phyloP scores from a whole-genome alignment of 768 basidiomycete species.

The Mycena crocata region DNA sequence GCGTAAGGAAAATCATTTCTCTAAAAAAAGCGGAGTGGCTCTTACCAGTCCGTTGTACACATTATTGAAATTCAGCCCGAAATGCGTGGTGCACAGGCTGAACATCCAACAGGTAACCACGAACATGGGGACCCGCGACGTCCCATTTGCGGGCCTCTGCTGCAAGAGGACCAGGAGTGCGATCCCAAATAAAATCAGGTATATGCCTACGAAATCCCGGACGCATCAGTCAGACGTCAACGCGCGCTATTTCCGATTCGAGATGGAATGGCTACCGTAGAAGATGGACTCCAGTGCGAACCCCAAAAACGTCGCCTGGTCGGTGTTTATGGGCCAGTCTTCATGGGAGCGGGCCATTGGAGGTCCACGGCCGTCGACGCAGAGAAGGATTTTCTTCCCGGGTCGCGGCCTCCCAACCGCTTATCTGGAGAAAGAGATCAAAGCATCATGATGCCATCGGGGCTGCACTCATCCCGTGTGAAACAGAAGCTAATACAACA shows the following conservation, averaged over 20 bases:
- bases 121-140: neutral
- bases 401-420: neutral
- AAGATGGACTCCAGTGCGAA: slow-evolving; percentile 18
- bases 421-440: too few relatives aligned
- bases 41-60: slow-evolving; percentile 19
- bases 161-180: neutral
- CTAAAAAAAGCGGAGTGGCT: neutral
- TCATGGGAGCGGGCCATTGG: neutral
- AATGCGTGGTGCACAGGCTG: slow-evolving; percentile 19
- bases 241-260: neutral
- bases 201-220: neutral
- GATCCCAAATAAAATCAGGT: slow-evolving; percentile 9
- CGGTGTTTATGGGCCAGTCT: slow-evolving; percentile 7
- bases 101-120: slow-evolving; percentile 16
- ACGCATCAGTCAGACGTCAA: neutral
- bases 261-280: slow-evolving; percentile 1
- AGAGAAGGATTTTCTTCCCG: neutral
- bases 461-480: too few relatives aligned
- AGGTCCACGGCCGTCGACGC: neutral
- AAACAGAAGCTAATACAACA: too few relatives aligned
- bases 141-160: neutral
- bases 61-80: slow-evolving; percentile 23
- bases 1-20: neutral
- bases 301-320: slow-evolving; percentile 22
- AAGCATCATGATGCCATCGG: too few relatives aligned